Percentiles rank a stretch among this genome's conserved stretches.
Evolutionary conservation across 257 asterid genomes (phyloP).

Genomic region (Orobanche coerulescens): DNA sequence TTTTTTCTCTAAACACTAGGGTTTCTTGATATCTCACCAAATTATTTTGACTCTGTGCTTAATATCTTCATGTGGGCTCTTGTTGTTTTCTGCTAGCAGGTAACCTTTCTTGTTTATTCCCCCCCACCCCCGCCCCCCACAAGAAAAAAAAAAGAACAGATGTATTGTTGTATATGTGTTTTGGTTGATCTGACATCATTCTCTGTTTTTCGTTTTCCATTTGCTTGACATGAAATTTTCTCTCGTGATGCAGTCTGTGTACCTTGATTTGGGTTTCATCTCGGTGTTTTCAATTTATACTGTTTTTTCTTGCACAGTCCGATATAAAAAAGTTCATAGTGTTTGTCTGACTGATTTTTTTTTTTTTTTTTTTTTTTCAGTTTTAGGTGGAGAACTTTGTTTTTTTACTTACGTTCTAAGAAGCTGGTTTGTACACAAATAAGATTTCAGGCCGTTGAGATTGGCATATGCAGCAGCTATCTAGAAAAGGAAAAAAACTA

Average conservation of each 20-base stretch:
- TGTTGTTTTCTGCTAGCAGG: conserved; percentile 28
- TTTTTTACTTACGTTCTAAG: conserved; percentile 24
- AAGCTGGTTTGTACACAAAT: neutral
- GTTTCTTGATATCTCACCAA: conserved; percentile 27
- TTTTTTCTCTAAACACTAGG: conserved; percentile 22
- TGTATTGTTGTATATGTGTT: conserved; percentile 15
- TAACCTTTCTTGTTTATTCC: conserved; percentile 18
- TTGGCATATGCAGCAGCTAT: too few species aligned
- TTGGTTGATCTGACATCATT: conserved; percentile 40
- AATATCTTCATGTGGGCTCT: conserved; percentile 27
- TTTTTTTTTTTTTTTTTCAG: conserved; percentile 9
- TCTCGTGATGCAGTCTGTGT: conserved; percentile 22
- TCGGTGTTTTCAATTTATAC: conserved; percentile 9
- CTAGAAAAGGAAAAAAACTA: neutral
- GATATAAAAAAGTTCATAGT: too few species aligned
- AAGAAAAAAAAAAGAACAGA: too few species aligned
- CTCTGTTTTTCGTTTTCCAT: conserved; percentile 13
- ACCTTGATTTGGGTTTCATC: conserved; percentile 26
- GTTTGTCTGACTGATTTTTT: conserved; percentile 5
- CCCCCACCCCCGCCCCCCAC: too few species aligned
- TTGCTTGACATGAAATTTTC: conserved; percentile 19
- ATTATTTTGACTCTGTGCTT: conserved; percentile 26
- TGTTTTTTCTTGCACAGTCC: conserved; percentile 12
- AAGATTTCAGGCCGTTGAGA: neutral
- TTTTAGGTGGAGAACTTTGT: conserved; percentile 3